Conservation (phyloP, 2,329 filamentous ascomycete genomes). For the Neonectria hederae region DNA sequence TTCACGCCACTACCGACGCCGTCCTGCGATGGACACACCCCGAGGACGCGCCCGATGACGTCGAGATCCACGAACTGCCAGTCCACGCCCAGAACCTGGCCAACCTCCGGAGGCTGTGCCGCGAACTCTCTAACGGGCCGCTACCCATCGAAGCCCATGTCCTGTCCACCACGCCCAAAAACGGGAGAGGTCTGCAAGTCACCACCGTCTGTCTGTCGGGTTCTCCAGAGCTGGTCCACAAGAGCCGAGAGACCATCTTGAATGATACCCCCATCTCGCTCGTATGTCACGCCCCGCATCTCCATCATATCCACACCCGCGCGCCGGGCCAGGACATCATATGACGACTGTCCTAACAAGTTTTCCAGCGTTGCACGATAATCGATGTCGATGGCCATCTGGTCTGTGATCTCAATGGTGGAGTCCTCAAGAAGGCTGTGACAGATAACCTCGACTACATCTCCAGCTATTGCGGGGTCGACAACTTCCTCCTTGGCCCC, state of each 20-base stretch:
- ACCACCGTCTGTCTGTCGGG: slow-evolving; percentile 94
- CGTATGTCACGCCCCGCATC: slow-evolving; percentile 66
- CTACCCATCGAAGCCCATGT: slow-evolving; percentile 85
- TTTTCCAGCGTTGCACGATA: slow-evolving; percentile 81
- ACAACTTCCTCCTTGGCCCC: slow-evolving; percentile 94
- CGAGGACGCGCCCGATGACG: slow-evolving; percentile 83
- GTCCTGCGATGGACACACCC: slow-evolving; percentile 94
- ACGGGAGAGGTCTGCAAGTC: slow-evolving; percentile 71
- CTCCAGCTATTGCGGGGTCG: slow-evolving; percentile 88
- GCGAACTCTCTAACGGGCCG: slow-evolving; percentile 76
- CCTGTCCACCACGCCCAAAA: slow-evolving; percentile 81
- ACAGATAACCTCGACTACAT: slow-evolving; percentile 88
- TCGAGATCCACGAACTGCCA: slow-evolving; percentile 88
- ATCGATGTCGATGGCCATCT: slow-evolving; percentile 94
- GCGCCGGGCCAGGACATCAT: not conserved
- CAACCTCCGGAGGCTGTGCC: slow-evolving; percentile 80
- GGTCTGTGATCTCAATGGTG: slow-evolving; percentile 77
- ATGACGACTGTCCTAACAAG: slow-evolving; percentile 20
- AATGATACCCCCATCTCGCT: slow-evolving; percentile 92
- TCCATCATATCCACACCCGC: not conserved
- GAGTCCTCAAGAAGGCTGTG: slow-evolving; percentile 78
- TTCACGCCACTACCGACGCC: slow-evolving; percentile 89
- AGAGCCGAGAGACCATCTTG: slow-evolving; percentile 87
- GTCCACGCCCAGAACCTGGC: slow-evolving; percentile 89
- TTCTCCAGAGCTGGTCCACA: slow-evolving; percentile 85